These are phyloP conservation scores for Homolaphlyctis polyrhiza DNA, from an alignment of 371 early-diverging fungal species.

Conservation along the genomic window DNA sequence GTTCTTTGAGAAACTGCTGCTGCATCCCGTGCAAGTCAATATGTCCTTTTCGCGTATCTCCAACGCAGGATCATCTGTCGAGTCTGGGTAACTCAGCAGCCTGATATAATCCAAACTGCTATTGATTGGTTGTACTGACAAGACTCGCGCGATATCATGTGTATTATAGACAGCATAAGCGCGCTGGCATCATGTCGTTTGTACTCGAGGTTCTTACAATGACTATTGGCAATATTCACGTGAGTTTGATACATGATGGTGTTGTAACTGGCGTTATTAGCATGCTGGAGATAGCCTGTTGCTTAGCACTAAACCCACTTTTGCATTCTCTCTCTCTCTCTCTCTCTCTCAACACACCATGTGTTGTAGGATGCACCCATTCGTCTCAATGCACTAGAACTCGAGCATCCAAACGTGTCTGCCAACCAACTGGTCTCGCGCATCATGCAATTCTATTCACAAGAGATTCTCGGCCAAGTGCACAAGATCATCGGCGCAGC, in stretches of 20 bases:
- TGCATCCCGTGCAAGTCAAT: slow-evolving; percentile 93
- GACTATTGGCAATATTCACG: slow-evolving; percentile 94
- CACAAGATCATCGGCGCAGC: slow-evolving; percentile 94
- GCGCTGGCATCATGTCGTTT: slow-evolving; percentile 27
- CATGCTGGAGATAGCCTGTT: too few species aligned
- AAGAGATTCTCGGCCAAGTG: slow-evolving; percentile 85
- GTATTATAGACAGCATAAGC: too few species aligned
- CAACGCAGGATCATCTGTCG: not conserved
- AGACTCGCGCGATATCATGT: too few species aligned
- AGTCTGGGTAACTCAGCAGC: too few species aligned
- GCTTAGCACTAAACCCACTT: not conserved
- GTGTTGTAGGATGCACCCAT: slow-evolving; percentile 74
- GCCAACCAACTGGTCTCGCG: slow-evolving; percentile 71
- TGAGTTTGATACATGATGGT: slow-evolving; percentile 34
- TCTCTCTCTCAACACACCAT: not conserved
- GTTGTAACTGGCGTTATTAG: too few species aligned
- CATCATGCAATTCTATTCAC: slow-evolving; percentile 79
- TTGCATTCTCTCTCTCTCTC: slow-evolving; percentile 4
- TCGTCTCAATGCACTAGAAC: slow-evolving; percentile 78
- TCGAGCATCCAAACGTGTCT: slow-evolving; percentile 84
- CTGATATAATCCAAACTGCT: too few species aligned
- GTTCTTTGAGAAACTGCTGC: slow-evolving; percentile 91
- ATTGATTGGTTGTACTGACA: too few species aligned
- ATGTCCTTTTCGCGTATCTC: slow-evolving; percentile 65
- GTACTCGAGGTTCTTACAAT: slow-evolving; percentile 88